Evolutionary conservation across 768 basidiomycete species (phyloP).

Genomic region (Calocera viscosa): DNA sequence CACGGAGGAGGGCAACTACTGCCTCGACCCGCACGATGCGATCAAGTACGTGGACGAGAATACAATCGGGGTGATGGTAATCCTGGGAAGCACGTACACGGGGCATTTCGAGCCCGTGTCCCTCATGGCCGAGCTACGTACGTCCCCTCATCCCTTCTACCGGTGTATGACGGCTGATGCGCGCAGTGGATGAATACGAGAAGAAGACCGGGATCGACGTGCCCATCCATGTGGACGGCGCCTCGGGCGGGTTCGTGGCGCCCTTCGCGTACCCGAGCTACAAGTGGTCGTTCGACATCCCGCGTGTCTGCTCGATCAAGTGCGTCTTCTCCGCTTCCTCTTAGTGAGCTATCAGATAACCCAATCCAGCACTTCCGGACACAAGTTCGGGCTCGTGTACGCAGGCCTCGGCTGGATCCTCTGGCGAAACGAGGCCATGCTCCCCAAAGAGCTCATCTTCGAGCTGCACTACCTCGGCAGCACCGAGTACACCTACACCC

Average conservation of each 20-base stretch:
- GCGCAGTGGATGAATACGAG: slow-evolving; percentile 42
- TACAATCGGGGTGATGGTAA: slow-evolving; percentile 56
- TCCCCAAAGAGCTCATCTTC: slow-evolving; percentile 61
- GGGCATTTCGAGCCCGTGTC: slow-evolving; percentile 68
- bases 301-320: slow-evolving; percentile 51
- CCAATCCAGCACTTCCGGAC: slow-evolving; percentile 27
- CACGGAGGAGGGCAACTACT: slow-evolving; percentile 55
- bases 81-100: slow-evolving; percentile 35
- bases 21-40: slow-evolving; percentile 56
- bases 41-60: slow-evolving; percentile 60
- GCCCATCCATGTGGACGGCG: slow-evolving; percentile 50
- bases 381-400: slow-evolving; percentile 48
- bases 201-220: slow-evolving; percentile 33
- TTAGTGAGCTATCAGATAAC: slow-evolving; percentile 15
- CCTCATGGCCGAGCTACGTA: slow-evolving; percentile 57
- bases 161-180: neutral
- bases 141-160: slow-evolving; percentile 1
- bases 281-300: slow-evolving; percentile 49
- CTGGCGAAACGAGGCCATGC: slow-evolving; percentile 43
- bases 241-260: slow-evolving; percentile 50
- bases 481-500: slow-evolving; percentile 66
- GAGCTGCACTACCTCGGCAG: slow-evolving; percentile 42
- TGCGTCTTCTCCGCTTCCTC: slow-evolving; percentile 18
- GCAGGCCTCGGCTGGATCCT: slow-evolving; percentile 54
- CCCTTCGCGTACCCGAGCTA: slow-evolving; percentile 48